These are phyloP conservation scores for Solanum paucissectum DNA, from an alignment of 257 asterid species.

Conservation along the genomic window DNA sequence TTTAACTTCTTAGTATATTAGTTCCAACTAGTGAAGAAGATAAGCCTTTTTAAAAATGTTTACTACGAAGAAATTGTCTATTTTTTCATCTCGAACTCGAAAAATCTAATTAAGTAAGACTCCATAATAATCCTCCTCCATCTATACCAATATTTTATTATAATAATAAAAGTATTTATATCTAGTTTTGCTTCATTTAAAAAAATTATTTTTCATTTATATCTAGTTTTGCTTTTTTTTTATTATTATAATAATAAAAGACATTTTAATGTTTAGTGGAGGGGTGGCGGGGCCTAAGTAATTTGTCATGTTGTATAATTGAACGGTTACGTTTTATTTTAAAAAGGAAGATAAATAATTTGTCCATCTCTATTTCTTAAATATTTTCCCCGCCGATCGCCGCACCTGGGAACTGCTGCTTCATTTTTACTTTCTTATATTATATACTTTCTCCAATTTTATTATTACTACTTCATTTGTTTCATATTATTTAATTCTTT, in stretches of 20 bases:
- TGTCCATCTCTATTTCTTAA: not conserved
- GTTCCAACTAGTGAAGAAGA: not conserved
- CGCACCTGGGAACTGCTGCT: conserved; percentile 92
- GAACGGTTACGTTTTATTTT: not conserved
- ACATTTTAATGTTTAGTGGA: not conserved
- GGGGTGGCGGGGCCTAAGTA: not conserved
- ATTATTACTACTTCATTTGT: not conserved
- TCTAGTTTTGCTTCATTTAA: too few species aligned
- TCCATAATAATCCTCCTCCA: too few species aligned
- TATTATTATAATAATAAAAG: too few species aligned
- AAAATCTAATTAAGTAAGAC: too few species aligned
- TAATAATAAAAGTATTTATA: too few species aligned
- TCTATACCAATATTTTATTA: too few species aligned
- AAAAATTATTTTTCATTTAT: too few species aligned
- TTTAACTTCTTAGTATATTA: not conserved
- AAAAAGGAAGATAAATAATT: not conserved
- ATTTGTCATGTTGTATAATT: not conserved
- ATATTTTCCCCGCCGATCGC: conserved; percentile 69
- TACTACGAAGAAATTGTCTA: not conserved
- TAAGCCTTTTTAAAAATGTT: not conserved
- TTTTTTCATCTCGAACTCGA: not conserved
- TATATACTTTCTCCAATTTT: not conserved
- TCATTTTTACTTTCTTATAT: not conserved
- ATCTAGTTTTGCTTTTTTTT: too few species aligned
- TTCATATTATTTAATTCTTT: not conserved